phyloP scores from a whole-genome alignment of 163 green algal genomes.

The Coccomyxa subellipsoidea region DNA sequence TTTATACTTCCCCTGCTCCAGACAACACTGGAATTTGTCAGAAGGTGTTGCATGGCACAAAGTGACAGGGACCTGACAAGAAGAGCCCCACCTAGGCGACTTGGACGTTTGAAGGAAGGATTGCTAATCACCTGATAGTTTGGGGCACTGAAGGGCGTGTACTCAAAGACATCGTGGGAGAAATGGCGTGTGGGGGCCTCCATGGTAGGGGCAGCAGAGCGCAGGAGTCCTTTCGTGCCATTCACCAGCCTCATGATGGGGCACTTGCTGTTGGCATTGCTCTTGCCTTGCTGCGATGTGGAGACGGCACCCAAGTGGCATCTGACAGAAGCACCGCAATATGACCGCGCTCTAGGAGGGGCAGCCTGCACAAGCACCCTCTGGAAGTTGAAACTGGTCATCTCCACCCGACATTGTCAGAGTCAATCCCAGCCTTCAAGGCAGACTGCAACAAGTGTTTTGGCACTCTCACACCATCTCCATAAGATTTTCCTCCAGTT shows the following conservation, averaged over 20 bases:
- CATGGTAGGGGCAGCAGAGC: not conserved
- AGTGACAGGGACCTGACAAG: not conserved
- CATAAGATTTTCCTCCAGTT: too few relatives aligned
- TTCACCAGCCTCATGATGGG: not conserved
- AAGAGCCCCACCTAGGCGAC: not conserved
- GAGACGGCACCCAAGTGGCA: not conserved
- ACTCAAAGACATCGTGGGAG: not conserved
- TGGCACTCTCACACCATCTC: too few relatives aligned
- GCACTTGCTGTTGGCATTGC: not conserved
- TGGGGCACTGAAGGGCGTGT: not conserved
- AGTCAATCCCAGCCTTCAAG: not conserved
- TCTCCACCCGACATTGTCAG: too few relatives aligned
- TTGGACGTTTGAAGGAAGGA: not conserved
- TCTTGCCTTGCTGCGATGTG: not conserved
- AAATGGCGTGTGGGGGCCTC: not conserved
- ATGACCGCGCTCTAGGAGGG: not conserved
- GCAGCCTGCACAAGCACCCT: not conserved
- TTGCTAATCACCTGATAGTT: conserved; percentile 3
- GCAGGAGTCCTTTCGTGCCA: not conserved
- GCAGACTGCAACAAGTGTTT: not conserved
- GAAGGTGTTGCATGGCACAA: not conserved
- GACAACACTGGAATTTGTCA: not conserved
- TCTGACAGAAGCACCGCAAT: not conserved
- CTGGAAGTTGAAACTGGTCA: too few relatives aligned
- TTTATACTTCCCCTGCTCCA: conserved; percentile 8